A percentile compares a stretch with the other conserved stretches of the same genome.
These are phyloP conservation scores for Calonectria naviculata DNA, from an alignment of 2,329 filamentous ascomycete species.

Conservation along the genomic window DNA sequence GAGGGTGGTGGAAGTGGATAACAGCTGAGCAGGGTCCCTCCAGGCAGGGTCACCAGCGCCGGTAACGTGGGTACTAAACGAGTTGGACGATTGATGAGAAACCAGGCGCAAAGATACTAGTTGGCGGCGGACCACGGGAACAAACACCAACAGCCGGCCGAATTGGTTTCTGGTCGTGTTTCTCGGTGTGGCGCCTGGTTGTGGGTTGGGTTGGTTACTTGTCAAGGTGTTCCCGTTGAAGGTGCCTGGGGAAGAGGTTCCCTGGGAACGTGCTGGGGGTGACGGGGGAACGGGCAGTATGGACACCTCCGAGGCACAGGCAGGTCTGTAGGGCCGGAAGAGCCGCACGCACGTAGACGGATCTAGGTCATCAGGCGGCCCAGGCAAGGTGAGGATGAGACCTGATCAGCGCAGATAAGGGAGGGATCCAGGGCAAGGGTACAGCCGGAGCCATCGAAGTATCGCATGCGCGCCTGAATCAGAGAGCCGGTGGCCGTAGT, in stretches of 20 bases:
- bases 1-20: slow-evolving; percentile 10
- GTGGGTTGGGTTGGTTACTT: neutral
- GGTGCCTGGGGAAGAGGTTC: neutral
- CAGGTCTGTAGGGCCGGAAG: slow-evolving; percentile 28
- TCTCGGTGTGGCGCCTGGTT: neutral
- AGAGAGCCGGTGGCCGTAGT: neutral
- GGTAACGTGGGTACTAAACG: neutral
- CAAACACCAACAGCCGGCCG: neutral
- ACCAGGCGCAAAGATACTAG: neutral
- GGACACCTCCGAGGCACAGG: slow-evolving; percentile 18
- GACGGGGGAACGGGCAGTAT: slow-evolving; percentile 12
- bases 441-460: slow-evolving; percentile 24
- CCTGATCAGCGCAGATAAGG: slow-evolving; percentile 24
- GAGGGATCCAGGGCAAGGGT: slow-evolving; percentile 25
- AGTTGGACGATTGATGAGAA: neutral
- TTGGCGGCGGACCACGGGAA: neutral
- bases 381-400: slow-evolving; percentile 11
- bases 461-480: neutral
- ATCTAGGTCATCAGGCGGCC: slow-evolving; percentile 24
- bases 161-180: neutral
- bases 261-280: slow-evolving; percentile 15
- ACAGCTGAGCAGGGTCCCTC: slow-evolving; percentile 14
- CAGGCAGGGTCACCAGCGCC: slow-evolving; percentile 1
- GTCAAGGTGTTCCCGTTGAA: neutral
- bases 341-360: slow-evolving; percentile 29